phyloP scores from a whole-genome alignment of 2,329 filamentous ascomycete species.

The Alternaria sp. region DNA sequence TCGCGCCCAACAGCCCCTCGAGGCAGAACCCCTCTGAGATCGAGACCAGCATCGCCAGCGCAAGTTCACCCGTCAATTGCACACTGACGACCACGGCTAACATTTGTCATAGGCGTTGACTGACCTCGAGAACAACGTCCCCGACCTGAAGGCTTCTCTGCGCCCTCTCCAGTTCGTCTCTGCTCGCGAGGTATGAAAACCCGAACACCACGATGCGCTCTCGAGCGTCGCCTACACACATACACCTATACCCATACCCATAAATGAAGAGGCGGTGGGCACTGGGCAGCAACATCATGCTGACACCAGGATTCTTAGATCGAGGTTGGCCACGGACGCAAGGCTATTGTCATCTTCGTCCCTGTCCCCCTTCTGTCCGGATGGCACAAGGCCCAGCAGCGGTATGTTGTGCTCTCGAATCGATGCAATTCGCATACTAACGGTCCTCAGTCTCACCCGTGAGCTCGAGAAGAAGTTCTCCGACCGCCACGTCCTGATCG shows the following conservation, averaged over 20 bases:
- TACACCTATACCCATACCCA: constrained; percentile 18
- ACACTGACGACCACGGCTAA: constrained; percentile 19
- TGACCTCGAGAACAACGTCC: constrained; percentile 98
- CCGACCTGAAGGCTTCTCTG: constrained; percentile 95
- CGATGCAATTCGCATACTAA: constrained; percentile 5
- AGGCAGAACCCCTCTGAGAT: constrained; percentile 96
- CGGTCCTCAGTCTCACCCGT: constrained; percentile 79
- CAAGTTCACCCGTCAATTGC: constrained; percentile 55
- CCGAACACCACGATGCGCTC: constrained; percentile 31
- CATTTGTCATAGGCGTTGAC: constrained; percentile 68
- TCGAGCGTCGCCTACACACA: constrained; percentile 33
- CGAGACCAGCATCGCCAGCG: constrained; percentile 94
- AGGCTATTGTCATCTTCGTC: constrained; percentile 99
- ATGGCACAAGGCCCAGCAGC: constrained; percentile 99
- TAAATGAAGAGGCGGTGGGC: constrained; percentile 61
- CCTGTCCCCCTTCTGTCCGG: constrained; percentile 96
- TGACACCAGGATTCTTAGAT: constrained; percentile 75
- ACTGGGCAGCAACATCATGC: constrained; percentile 60
- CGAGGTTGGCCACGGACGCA: constrained; percentile 99
- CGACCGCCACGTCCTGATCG: constrained; percentile 98
- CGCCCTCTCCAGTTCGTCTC: constrained; percentile 98
- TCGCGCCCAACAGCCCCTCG: constrained; percentile 95
- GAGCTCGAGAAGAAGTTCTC: constrained; percentile 99
- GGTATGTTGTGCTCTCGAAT: constrained; percentile 67
- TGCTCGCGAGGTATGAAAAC: constrained; percentile 93